Conservation (phyloP, 2,329 filamentous ascomycete genomes). For the Rhynchosporium graminicola region DNA sequence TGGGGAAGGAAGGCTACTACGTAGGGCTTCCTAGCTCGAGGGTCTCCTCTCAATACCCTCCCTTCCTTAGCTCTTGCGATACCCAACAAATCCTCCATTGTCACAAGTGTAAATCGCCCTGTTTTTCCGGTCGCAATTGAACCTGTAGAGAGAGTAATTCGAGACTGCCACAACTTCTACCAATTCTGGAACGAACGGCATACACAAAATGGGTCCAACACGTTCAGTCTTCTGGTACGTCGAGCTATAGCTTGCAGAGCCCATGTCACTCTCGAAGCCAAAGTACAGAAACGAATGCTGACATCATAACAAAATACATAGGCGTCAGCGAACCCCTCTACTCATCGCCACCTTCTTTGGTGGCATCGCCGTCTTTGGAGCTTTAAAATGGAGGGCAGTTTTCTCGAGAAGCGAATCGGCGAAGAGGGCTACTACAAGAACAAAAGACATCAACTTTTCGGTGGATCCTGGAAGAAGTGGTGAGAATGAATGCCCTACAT, state of each 20-base stretch:
- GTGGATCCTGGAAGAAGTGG: constrained; percentile 40
- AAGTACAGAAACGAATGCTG: constrained; percentile 7
- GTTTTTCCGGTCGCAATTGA: not conserved
- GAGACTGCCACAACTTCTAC: not conserved
- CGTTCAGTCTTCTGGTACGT: constrained; percentile 28
- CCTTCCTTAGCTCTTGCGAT: not conserved
- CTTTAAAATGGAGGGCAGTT: constrained; percentile 40
- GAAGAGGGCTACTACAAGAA: constrained; percentile 33
- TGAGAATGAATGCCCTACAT: constrained; percentile 15
- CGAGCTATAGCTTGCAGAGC: not conserved
- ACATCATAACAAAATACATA: constrained; percentile 13
- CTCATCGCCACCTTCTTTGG: constrained; percentile 36
- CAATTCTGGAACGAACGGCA: not conserved
- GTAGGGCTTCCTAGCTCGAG: constrained; percentile 9
- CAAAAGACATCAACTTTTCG: constrained; percentile 34
- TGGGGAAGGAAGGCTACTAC: constrained; percentile 1
- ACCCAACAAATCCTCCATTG: not conserved
- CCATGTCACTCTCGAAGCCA: not conserved
- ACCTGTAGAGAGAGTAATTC: not conserved
- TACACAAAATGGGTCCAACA: constrained; percentile 26
- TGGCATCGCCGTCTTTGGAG: constrained; percentile 36
- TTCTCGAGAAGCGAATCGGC: constrained; percentile 39
- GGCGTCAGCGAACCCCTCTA: constrained; percentile 35
- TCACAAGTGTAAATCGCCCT: not conserved
- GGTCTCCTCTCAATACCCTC: not conserved